phyloP scores from a whole-genome alignment of 768 basidiomycete genomes.

The Dioszegia hungarica region DNA sequence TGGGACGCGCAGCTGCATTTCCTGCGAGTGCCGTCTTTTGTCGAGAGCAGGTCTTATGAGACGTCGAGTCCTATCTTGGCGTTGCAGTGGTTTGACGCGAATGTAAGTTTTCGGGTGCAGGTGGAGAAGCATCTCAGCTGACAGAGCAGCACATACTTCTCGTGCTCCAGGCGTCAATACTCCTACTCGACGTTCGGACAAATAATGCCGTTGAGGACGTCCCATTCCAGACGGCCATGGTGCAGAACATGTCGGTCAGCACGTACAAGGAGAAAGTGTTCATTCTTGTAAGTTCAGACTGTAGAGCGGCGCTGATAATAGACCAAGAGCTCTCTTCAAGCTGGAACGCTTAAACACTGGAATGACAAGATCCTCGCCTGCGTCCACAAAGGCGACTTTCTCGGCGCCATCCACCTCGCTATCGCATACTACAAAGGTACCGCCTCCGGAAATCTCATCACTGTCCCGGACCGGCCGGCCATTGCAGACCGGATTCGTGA shows the following conservation, averaged over 20 bases:
- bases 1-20: slow-evolving; percentile 60
- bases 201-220: slow-evolving; percentile 51
- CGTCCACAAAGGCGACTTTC: slow-evolving; percentile 80
- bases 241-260: slow-evolving; percentile 51
- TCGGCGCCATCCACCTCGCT: slow-evolving; percentile 80
- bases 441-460: slow-evolving; percentile 79
- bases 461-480: slow-evolving; percentile 67
- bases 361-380: slow-evolving; percentile 81
- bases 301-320: not conserved
- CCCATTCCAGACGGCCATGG: slow-evolving; percentile 21
- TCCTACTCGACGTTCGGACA: slow-evolving; percentile 65
- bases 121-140: not conserved
- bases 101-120: slow-evolving; percentile 58
- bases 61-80: slow-evolving; percentile 63
- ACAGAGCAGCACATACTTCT: slow-evolving; percentile 62
- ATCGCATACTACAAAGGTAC: slow-evolving; percentile 69
- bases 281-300: slow-evolving; percentile 60
- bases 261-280: slow-evolving; percentile 89
- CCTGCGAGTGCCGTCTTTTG: slow-evolving; percentile 51
- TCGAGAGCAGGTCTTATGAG: slow-evolving; percentile 60
- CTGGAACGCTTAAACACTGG: slow-evolving; percentile 87
- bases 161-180: slow-evolving; percentile 58
- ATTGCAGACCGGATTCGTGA: slow-evolving; percentile 73
- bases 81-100: slow-evolving; percentile 79
- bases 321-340: slow-evolving; percentile 55